A percentile compares a stretch with the other conserved stretches of the same genome.
These are phyloP conservation scores for Phytophthora vignae DNA, from an alignment of 352 stramenopile species.

Conservation along the genomic window DNA sequence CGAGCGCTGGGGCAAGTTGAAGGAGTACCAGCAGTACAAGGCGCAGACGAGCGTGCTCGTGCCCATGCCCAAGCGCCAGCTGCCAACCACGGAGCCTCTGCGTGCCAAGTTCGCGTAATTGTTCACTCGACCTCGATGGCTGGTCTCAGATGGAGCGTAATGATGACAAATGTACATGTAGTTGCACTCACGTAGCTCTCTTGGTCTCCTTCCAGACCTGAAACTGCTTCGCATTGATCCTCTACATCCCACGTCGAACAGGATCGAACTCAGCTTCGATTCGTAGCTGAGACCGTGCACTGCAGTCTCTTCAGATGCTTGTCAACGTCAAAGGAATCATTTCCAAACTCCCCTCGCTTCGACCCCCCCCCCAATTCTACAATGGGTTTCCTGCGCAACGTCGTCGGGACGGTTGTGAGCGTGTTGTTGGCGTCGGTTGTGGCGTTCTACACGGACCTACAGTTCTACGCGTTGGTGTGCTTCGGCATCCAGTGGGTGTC, in stretches of 20 bases:
- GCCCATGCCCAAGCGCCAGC: constrained; percentile 29
- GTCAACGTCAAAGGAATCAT: constrained; percentile 4
- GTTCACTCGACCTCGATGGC: background rate
- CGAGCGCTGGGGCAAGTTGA: constrained; percentile 65
- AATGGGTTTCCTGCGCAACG: background rate
- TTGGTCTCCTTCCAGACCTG: background rate
- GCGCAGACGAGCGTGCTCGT: constrained; percentile 67
- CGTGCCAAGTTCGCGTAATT: constrained; percentile 4
- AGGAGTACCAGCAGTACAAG: constrained; percentile 82
- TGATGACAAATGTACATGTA: constrained; percentile 1
- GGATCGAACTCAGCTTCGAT: no score
- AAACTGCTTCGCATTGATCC: background rate
- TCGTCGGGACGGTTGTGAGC: constrained; percentile 48
- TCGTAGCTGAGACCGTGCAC: constrained; percentile 1
- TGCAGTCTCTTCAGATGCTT: background rate
- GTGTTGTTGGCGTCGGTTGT: constrained; percentile 49
- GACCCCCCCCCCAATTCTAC: no score
- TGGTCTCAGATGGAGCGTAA: background rate
- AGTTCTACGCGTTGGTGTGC: constrained; percentile 57
- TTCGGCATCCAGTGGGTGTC: constrained; percentile 73
- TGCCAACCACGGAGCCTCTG: background rate
- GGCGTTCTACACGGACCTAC: constrained; percentile 44
- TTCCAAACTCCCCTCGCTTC: background rate
- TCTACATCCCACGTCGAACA: constrained; percentile 3
- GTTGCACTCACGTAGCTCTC: background rate